Evolutionary conservation across 2,329 filamentous ascomycete genomes (phyloP), one percentile per base, ranked within the genome.

Genomic region (Trichoderma brevicompactum): DNA sequence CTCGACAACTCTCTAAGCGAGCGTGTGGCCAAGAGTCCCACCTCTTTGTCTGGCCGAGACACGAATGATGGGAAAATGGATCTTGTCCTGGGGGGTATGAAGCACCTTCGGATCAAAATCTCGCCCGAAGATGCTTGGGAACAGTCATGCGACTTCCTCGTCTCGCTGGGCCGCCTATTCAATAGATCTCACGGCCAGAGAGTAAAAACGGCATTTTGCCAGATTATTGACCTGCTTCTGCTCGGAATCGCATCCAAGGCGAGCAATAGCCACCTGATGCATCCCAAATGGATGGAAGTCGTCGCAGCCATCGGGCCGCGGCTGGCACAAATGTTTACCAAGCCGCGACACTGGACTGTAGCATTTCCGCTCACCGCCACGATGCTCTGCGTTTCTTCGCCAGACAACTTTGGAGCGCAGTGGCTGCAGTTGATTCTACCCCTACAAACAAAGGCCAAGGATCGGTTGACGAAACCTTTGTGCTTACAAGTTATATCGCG

Each of bases 181-280:
- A 86, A 88, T 63, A 89, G 88, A 70, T 91, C 92, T 5, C 94
- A 97, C 72, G 95, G 95, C 0, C 92, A 92, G 69, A 89, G 88
- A 67, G 89, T 98, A 73, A 99, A 99, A 77, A 91, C 94, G 70
- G 92, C 94, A 0, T 99, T 97, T 74, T 98, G 95, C 74, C 91
- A 96, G 72, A 89, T 97, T 23, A 85, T 99, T 60, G 92, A 96
- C 72, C 90, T 91, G 70, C 83, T 99, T 34, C 80, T 99, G 28
- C 84, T 97, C 13, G 92, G 94, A 1, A 89, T 99, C 58, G 94
- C 94, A 13, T 92, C 92, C 4, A 91, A 88, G 68, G 91, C 92
- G 5, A 89, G 83, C 64, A 87, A 86, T 70, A 88, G 85, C 55
- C 91, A 97, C 73, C 84, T 98, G 67, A 89, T 89, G 62, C 85